Evolutionary conservation across 768 basidiomycete species (phyloP).

Genomic region (Lactifluus subvellereus): DNA sequence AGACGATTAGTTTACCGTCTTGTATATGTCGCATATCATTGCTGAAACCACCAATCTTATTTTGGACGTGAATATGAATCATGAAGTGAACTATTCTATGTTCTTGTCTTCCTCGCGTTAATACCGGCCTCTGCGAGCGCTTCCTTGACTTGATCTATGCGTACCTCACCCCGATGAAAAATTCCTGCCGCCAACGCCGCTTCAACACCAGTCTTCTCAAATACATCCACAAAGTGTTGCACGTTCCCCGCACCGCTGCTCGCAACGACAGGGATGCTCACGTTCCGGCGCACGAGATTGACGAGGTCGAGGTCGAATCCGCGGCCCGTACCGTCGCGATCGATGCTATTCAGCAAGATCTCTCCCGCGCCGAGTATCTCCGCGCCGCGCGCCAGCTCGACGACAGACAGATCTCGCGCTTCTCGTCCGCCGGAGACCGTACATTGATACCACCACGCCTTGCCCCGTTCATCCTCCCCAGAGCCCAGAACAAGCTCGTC

Average conservation of each 20-base stretch:
- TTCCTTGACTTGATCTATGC: slow-evolving; percentile 74
- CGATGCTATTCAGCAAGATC: slow-evolving; percentile 92
- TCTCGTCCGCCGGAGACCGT: slow-evolving; percentile 93
- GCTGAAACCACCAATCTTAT: slow-evolving; percentile 18
- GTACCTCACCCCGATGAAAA: slow-evolving; percentile 88
- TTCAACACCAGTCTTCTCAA: slow-evolving; percentile 71
- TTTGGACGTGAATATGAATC: background rate
- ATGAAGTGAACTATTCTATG: background rate
- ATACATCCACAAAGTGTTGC: slow-evolving; percentile 86
- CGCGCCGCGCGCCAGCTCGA: slow-evolving; percentile 88
- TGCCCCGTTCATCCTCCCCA: slow-evolving; percentile 48
- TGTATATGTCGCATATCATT: slow-evolving; percentile 10
- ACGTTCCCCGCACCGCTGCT: slow-evolving; percentile 86
- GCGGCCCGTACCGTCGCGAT: slow-evolving; percentile 86
- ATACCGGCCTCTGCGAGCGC: slow-evolving; percentile 43
- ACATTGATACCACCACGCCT: slow-evolving; percentile 99
- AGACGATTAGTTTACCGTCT: slow-evolving; percentile 16
- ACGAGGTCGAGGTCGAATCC: slow-evolving; percentile 90
- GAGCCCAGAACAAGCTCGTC: slow-evolving; percentile 51
- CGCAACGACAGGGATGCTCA: slow-evolving; percentile 89
- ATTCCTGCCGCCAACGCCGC: slow-evolving; percentile 96
- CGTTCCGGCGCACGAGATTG: slow-evolving; percentile 62
- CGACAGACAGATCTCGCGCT: slow-evolving; percentile 72
- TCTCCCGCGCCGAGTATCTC: slow-evolving; percentile 92
- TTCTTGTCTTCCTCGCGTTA: slow-evolving; percentile 37